These are phyloP conservation scores for Amaranthus cruentus DNA, from an alignment of 148 eudicot genomes.

Conservation along the genomic window DNA sequence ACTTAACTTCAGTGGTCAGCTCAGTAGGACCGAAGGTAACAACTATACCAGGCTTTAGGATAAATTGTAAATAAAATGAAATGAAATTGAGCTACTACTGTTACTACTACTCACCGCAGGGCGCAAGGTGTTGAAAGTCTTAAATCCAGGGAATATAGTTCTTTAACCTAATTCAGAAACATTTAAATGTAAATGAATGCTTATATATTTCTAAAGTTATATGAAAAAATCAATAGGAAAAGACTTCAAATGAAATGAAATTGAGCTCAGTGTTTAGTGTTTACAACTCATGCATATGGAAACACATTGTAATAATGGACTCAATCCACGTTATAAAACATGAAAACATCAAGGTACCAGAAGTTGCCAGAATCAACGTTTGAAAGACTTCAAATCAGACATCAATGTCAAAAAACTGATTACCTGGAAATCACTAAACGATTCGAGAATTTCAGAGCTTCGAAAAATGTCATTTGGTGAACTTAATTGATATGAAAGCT, in stretches of 20 bases:
- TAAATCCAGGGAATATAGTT: no score
- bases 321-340: not conserved
- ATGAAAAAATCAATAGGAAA: no score
- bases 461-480: constrained; percentile 42
- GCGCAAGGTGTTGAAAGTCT: no score
- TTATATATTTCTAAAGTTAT: no score
- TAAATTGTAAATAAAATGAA: constrained; percentile 39
- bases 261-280: no score
- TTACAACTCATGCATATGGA: not conserved
- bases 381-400: not conserved
- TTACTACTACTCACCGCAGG: no score
- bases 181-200: no score
- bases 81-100: no score
- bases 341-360: not conserved
- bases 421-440: constrained; percentile 83
- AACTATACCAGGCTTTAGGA: constrained; percentile 34
- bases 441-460: constrained; percentile 48
- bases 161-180: no score
- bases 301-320: not conserved
- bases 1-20: constrained; percentile 42
- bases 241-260: no score
- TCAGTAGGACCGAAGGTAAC: constrained; percentile 40
- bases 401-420: not conserved
- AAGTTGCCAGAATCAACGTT: not conserved
- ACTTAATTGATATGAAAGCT: constrained; percentile 58